Conservation (phyloP, 331 rosid genomes). For the Pyracantha coccinea region DNA sequence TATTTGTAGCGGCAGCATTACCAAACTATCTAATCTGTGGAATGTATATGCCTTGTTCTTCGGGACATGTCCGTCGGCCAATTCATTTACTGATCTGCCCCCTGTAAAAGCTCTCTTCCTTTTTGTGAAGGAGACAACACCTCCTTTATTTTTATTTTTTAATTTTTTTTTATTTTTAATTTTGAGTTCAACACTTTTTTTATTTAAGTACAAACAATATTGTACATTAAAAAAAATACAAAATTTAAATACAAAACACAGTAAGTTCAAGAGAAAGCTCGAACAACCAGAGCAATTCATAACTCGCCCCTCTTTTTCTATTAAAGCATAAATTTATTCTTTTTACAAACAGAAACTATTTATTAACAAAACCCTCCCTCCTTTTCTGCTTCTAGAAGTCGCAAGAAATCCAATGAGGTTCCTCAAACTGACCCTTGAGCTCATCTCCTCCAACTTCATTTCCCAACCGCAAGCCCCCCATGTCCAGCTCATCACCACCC, state of each 20-base stretch:
- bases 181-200: no score
- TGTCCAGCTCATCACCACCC: conserved; percentile 18
- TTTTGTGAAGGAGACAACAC: conserved; percentile 49
- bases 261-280: no score
- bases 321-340: no score
- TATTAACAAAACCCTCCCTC: neutral
- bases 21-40: neutral
- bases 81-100: conserved; percentile 44
- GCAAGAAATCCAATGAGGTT: conserved; percentile 62
- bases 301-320: no score
- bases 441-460: conserved; percentile 33
- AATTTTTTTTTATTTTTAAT: no score
- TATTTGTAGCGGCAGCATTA: neutral
- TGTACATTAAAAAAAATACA: no score
- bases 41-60: conserved; percentile 60
- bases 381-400: conserved; percentile 1
- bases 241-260: no score
- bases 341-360: no score
- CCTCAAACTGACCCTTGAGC: conserved; percentile 53
- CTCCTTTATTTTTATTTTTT: no score
- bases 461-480: conserved; percentile 17
- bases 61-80: conserved; percentile 74
- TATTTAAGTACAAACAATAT: no score
- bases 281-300: no score
- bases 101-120: conserved; percentile 75